Percentiles rank a stretch among this genome's conserved stretches.
Evolutionary conservation across 148 eudicot genomes (phyloP).

Genomic region (Camellia sinensis): DNA sequence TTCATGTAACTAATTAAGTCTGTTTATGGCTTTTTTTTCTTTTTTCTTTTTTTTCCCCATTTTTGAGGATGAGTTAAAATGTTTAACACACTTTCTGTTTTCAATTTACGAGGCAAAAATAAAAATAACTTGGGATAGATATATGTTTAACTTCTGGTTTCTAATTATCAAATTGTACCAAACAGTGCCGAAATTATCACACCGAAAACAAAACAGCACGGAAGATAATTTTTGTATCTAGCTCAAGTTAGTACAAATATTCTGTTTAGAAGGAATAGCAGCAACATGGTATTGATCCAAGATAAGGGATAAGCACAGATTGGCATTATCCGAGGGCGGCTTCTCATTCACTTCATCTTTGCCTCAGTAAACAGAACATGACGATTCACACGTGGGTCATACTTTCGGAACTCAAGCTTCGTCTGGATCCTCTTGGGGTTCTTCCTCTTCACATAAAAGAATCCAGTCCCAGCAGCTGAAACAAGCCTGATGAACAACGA

Average conservation of each 20-base stretch:
- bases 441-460: constrained; percentile 84
- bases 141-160: no score
- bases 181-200: no score
- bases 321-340: not conserved
- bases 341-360: constrained; percentile 65
- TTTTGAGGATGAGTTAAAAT: no score
- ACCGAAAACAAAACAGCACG: not conserved
- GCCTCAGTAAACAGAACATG: constrained; percentile 91
- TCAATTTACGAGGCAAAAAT: no score
- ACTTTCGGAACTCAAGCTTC: constrained; percentile 91
- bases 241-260: not conserved
- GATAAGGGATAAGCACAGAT: not conserved
- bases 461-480: constrained; percentile 94
- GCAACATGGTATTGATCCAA: not conserved
- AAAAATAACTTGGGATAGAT: no score
- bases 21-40: no score
- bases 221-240: not conserved
- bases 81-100: no score
- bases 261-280: constrained; percentile 3
- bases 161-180: no score
- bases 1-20: no score
- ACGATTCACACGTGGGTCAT: constrained; percentile 82
- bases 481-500: constrained; percentile 76
- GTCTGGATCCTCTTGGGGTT: constrained; percentile 61
- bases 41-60: no score